Conservation (phyloP, 352 stramenopile species). For the Globisporangium recalcitrans region DNA sequence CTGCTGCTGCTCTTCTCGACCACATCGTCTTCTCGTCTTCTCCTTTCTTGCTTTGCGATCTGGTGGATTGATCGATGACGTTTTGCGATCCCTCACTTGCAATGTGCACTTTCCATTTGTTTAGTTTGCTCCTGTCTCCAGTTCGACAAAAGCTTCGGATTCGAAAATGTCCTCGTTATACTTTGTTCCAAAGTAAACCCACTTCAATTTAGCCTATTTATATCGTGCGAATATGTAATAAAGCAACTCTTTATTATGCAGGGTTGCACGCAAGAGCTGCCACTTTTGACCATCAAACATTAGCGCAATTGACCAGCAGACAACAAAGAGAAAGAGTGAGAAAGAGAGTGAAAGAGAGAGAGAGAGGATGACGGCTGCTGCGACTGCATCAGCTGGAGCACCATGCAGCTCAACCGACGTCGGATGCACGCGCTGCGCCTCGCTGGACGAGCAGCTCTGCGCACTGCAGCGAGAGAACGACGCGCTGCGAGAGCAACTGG, state of each 20-base stretch:
- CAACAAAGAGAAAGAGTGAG: too few species aligned
- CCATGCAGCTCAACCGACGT: background rate
- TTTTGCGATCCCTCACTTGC: background rate
- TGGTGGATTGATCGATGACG: background rate
- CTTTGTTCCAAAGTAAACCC: too few species aligned
- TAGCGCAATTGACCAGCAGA: background rate
- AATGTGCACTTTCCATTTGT: background rate
- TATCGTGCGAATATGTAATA: background rate
- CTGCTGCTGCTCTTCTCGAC: background rate
- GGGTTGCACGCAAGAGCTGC: too few species aligned
- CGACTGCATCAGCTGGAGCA: background rate
- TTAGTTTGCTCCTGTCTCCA: background rate
- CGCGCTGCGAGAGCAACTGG: slow-evolving; percentile 13
- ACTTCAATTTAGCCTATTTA: too few species aligned
- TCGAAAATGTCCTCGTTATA: too few species aligned
- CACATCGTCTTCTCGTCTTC: slow-evolving; percentile 1
- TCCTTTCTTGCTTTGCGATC: background rate
- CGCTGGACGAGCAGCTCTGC: slow-evolving; percentile 21
- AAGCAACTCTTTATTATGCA: background rate
- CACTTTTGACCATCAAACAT: too few species aligned
- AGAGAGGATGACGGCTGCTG: background rate
- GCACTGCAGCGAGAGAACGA: slow-evolving; percentile 16
- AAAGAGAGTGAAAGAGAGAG: too few species aligned
- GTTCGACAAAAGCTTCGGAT: too few species aligned
- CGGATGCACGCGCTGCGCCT: slow-evolving; percentile 29